Evolutionary conservation across 352 stramenopile species (phyloP).

Genomic region (Globisporangium perplexum): DNA sequence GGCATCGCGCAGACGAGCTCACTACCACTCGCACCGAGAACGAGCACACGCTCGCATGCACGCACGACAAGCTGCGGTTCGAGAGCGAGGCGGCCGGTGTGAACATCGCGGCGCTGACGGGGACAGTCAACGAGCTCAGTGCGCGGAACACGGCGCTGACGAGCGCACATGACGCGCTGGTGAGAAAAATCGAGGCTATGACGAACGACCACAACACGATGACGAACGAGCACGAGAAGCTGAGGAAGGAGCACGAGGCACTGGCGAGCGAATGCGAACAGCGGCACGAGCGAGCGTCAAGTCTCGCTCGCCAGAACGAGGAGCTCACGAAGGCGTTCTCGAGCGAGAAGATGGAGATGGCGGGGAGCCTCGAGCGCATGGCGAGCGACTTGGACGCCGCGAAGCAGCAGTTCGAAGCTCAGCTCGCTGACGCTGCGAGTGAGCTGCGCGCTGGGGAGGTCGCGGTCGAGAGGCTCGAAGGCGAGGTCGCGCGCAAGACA

Average conservation of each 20-base stretch:
- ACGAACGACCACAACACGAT: background rate
- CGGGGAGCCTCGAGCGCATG: slow-evolving; percentile 1
- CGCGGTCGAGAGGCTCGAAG: background rate
- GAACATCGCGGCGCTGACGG: slow-evolving; percentile 1
- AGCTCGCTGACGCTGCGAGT: background rate
- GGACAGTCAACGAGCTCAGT: slow-evolving; percentile 6
- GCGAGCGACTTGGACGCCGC: background rate
- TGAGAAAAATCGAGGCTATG: background rate
- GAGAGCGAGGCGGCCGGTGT: background rate
- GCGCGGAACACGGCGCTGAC: background rate
- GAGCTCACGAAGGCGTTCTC: slow-evolving; percentile 6
- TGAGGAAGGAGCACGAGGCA: background rate
- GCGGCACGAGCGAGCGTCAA: background rate
- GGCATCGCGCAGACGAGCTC: slow-evolving; percentile 12
- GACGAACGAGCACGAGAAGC: background rate
- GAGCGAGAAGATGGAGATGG: slow-evolving; percentile 9
- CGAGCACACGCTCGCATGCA: slow-evolving; percentile 5
- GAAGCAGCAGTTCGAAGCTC: background rate
- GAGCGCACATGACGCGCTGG: background rate
- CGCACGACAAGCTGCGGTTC: slow-evolving; percentile 9
- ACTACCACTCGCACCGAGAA: slow-evolving; percentile 2
- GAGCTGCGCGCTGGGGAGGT: background rate
- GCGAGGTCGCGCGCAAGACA: background rate
- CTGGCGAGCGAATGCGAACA: background rate
- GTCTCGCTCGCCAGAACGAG: slow-evolving; percentile 2